Evolutionary conservation across 2,329 filamentous ascomycete genomes (phyloP).

Genomic region (Colletotrichum sidae): DNA sequence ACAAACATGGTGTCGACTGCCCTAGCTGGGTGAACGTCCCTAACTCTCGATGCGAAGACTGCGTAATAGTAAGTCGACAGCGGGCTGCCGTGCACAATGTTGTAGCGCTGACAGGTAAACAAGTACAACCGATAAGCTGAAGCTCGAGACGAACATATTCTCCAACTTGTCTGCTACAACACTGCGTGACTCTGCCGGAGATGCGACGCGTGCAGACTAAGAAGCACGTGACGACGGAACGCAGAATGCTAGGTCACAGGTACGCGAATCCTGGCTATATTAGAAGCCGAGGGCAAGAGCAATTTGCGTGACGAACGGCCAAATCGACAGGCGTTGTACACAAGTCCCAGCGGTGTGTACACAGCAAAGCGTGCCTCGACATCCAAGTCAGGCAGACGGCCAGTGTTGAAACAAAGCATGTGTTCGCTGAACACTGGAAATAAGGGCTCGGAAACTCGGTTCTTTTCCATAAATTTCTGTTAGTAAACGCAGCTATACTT

Average conservation of each 20-base stretch:
- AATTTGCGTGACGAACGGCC: too few relatives aligned
- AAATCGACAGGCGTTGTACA: too few relatives aligned
- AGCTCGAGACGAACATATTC: neutral
- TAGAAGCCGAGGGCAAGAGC: too few relatives aligned
- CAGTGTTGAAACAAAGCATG: too few relatives aligned
- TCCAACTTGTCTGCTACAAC: neutral
- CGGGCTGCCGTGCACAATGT: too few relatives aligned
- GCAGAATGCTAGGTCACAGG: neutral
- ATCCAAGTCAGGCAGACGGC: too few relatives aligned
- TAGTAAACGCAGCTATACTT: too few relatives aligned
- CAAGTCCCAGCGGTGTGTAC: too few relatives aligned
- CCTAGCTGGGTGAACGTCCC: conserved; percentile 32
- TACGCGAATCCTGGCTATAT: neutral
- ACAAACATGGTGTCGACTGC: conserved; percentile 36
- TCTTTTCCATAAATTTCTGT: too few relatives aligned
- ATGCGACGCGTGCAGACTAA: neutral
- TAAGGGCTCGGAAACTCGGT: too few relatives aligned
- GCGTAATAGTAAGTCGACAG: conserved; percentile 25
- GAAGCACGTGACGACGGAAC: neutral
- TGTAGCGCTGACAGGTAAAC: neutral
- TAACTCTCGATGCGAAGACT: conserved; percentile 29
- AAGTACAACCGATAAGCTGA: conserved; percentile 32
- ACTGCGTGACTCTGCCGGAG: neutral
- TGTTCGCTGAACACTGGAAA: too few relatives aligned
- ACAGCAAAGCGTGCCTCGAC: too few relatives aligned